Evolutionary conservation across 1,139 yeast genomes (phyloP).

Genomic region (Lodderomyces margitis): DNA sequence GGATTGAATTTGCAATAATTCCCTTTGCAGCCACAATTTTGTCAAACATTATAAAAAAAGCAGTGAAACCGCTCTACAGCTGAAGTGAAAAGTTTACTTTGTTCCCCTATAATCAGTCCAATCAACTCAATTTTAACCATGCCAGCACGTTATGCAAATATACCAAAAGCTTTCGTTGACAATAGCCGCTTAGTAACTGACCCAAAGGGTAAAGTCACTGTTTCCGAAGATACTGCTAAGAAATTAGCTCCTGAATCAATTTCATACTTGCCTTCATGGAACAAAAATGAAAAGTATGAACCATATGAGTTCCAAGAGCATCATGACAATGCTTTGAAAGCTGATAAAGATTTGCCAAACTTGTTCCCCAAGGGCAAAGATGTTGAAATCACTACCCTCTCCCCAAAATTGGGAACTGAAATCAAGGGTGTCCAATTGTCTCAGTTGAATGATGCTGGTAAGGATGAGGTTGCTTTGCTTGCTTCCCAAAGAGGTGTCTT

Average conservation of each 20-base stretch:
- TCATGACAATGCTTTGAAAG: constrained; percentile 54
- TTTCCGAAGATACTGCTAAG: constrained; percentile 17
- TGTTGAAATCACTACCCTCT: constrained; percentile 35
- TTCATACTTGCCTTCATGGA: constrained; percentile 53
- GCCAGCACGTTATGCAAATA: constrained; percentile 15
- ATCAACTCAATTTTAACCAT: constrained; percentile 6
- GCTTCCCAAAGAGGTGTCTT: constrained; percentile 69
- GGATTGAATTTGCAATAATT: background rate
- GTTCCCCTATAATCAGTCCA: background rate
- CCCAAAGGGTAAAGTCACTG: constrained; percentile 22
- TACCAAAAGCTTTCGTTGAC: constrained; percentile 12
- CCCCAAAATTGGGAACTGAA: constrained; percentile 70
- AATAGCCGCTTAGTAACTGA: constrained; percentile 16
- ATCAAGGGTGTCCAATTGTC: constrained; percentile 59
- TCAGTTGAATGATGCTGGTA: constrained; percentile 48
- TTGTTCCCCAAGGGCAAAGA: constrained; percentile 43
- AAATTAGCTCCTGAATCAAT: constrained; percentile 24
- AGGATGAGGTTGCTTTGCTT: constrained; percentile 62
- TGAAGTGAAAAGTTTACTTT: no score
- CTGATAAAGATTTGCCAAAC: constrained; percentile 53
- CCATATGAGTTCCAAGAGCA: constrained; percentile 50
- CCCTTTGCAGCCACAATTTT: constrained; percentile 4
- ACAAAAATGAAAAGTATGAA: constrained; percentile 37
- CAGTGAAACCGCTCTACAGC: background rate
- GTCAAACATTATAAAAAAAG: background rate